Conservation (phyloP, 2,329 filamentous ascomycete genomes). For the Rutstroemia sp. region DNA sequence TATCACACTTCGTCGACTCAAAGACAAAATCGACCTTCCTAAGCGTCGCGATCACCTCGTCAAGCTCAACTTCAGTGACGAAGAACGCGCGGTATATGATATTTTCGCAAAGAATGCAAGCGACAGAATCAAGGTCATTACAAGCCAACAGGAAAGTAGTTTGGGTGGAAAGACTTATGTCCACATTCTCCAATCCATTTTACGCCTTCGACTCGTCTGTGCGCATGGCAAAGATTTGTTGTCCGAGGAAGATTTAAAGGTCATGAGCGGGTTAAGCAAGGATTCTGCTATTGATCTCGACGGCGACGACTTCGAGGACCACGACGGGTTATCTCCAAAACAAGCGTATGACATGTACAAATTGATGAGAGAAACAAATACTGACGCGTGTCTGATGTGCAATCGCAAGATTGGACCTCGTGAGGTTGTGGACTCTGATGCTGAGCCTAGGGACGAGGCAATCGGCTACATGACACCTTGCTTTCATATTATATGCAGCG, state of each 20-base stretch:
- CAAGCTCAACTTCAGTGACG: constrained; percentile 64
- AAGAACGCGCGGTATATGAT: constrained; percentile 74
- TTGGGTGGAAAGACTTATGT: constrained; percentile 85
- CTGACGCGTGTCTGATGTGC: constrained; percentile 67
- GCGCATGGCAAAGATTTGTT: constrained; percentile 91
- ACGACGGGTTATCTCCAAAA: constrained; percentile 52
- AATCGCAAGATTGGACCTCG: constrained; percentile 52
- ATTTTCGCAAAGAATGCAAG: constrained; percentile 77
- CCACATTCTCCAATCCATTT: constrained; percentile 85
- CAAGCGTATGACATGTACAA: constrained; percentile 82
- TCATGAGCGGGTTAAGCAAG: constrained; percentile 73
- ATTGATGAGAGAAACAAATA: constrained; percentile 74
- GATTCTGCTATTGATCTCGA: constrained; percentile 86
- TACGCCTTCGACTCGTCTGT: constrained; percentile 82
- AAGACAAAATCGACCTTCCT: constrained; percentile 83
- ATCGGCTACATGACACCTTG: constrained; percentile 80
- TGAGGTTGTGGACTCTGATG: constrained; percentile 51
- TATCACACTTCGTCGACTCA: constrained; percentile 85
- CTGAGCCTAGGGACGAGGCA: constrained; percentile 49
- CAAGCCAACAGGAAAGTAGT: constrained; percentile 53
- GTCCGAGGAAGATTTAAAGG: constrained; percentile 71
- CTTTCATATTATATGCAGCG: constrained; percentile 74
- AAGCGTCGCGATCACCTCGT: constrained; percentile 65
- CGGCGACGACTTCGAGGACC: constrained; percentile 53
- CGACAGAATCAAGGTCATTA: constrained; percentile 71